phyloP scores from a whole-genome alignment of 1,284 basidiomycete genomes.

The Microbotryum scabiosae region DNA sequence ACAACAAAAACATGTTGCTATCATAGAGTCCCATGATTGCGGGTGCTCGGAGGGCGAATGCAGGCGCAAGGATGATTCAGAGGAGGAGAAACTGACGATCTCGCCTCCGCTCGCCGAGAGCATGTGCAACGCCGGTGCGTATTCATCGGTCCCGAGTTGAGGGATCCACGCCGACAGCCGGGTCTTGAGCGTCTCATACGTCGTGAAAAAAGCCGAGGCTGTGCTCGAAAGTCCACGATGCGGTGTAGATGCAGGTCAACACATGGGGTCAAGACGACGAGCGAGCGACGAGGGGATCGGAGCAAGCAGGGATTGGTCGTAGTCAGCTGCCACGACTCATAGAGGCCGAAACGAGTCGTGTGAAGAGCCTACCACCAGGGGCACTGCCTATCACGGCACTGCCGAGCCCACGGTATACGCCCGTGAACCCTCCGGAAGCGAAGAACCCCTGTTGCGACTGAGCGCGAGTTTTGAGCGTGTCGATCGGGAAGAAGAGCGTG shows the following conservation, averaged over 20 bases:
- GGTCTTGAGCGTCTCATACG: conserved; percentile 83
- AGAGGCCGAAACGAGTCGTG: neutral
- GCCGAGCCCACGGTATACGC: conserved; percentile 89
- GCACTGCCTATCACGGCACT: conserved; percentile 93
- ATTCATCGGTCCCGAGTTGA: conserved; percentile 5
- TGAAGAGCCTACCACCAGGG: conserved; percentile 67
- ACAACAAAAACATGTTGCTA: no score
- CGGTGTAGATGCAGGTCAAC: neutral
- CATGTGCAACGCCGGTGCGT: conserved; percentile 40
- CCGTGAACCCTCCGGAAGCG: conserved; percentile 76
- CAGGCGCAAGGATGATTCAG: no score
- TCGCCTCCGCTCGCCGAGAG: conserved; percentile 40
- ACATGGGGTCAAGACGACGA: neutral
- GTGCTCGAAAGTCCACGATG: neutral
- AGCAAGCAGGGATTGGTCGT: neutral
- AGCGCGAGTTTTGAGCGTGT: conserved; percentile 90
- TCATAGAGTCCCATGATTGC: no score
- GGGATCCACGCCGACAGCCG: conserved; percentile 46
- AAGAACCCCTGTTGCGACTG: conserved; percentile 83
- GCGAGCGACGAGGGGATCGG: no score
- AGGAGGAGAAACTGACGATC: conserved; percentile 26
- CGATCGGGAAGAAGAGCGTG: conserved; percentile 90
- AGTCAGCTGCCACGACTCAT: neutral
- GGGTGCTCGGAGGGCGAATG: neutral
- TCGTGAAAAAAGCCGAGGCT: conserved; percentile 94